Base-by-base conservation (phyloP, 768 basidiomycete genomes). In the Collybia mongolica region DNA sequence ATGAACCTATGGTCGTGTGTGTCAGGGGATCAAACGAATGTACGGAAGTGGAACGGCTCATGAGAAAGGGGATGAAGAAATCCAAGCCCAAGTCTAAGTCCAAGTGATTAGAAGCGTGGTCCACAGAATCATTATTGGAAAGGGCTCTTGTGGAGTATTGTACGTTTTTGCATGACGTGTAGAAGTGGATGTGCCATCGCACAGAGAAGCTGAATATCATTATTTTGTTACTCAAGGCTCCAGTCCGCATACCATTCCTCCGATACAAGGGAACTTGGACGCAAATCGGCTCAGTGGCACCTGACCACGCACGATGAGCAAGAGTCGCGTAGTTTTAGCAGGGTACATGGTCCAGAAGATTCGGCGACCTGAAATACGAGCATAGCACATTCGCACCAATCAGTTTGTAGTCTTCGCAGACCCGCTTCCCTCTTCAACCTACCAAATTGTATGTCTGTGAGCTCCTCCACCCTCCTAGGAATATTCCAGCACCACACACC, bases 21-120 rank as follows among this genome's bases (percentile, higher is more conserved):
- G 81, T 83, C 9, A 73, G 90, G 40, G 90, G 90, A 6, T 57
- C 69, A 40, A 70, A 77, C 23, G 86, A 81, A 35, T 93, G 90
- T 49, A 62, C 65, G n/a, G 68, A 73, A 41, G 80, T 90, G 8
- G 80, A 87, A 55, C 74, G 71, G 48, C 62, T 90, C 41, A 70
- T 77, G 69, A 66, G 62, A 46, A 69, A 59, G 55, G 68, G 70
- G 39, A 56, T 61, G 42, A 60, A 56, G 32, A 57, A 65, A 28
- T 68, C 67, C 46, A 70, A 65, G 52, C 67, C 39, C 11, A 55
- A 38, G 42, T 68, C 67, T 46, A 70, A 65, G 51, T 68, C 44
- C 11, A 55, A 38, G 45, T 54, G 47, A 40, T 35, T 36, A 29
- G 19, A 46, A 36, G 20, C 42, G 14, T 32, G 35, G 54, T 52